Base-by-base conservation (phyloP, 306 rosid genomes). In the Alnus rubra region DNA sequence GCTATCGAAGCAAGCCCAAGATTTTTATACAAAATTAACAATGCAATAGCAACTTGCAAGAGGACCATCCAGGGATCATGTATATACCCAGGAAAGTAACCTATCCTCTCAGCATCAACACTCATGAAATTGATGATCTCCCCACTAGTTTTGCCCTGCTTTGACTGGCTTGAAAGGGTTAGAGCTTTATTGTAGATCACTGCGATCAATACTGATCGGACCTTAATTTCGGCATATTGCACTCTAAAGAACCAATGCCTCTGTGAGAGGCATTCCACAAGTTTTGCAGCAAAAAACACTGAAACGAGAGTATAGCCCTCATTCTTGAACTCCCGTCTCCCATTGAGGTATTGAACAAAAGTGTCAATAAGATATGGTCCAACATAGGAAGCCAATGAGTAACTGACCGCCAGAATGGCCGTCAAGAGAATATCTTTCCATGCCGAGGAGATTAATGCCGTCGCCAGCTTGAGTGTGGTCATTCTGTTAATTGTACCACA, bases 61-160 rank as follows among this genome's bases (percentile, higher is more conserved):
- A 55, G 73, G 13, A 84, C 74, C 75, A 78, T 33, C 93, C 88
- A 89, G 9, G 79, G 37, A 53, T 87, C 91, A 18, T 86, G 89
- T 67, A 86, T 15, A 30, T 75, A 83, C 84, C 86, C 75, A 48
- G 75, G 56, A 80, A 85, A 89, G 11, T 37, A 51, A 2, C 80
- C 91, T 9, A 89, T 14, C 82, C 89, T 82, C 75, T 85, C 89
- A 4, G 90, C 93, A 64, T 87, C 93, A 67, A 89, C 83, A 3
- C 87, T 78, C 88, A 89, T 80, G 72, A 87, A 75, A 76, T 87
- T 89, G 78, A 87, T 75, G 76, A 87, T 87, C 74, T 89, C 90
- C 5, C 89, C 93, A 77, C 79, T 76, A 63, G 86, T 85, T 48
- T 81, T 79, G 15, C 82, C 78, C 23, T 87, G 88, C 81, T 71